A percentile compares a stretch with the other conserved stretches of the same genome.
These are phyloP conservation scores for Saccharomyces hybrid DNA, from an alignment of 1,139 yeast genomes.

Conservation along the genomic window DNA sequence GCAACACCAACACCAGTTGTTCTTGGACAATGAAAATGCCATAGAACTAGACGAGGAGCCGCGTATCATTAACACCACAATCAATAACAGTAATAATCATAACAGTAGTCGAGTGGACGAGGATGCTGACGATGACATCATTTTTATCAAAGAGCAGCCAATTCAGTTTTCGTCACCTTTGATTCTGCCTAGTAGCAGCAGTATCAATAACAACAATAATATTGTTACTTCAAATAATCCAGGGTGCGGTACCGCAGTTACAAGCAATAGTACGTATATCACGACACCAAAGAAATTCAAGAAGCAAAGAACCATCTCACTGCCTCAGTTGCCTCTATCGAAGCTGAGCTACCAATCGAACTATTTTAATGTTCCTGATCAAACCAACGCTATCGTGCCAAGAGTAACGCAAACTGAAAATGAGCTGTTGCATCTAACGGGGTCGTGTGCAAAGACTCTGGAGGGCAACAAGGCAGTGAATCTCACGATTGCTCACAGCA, in stretches of 20 bases:
- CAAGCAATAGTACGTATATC: constrained; percentile 11
- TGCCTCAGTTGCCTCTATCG: constrained; percentile 57
- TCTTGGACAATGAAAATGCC: constrained; percentile 9
- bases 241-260: constrained; percentile 8
- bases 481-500: constrained; percentile 18
- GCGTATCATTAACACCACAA: neutral
- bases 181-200: constrained; percentile 6
- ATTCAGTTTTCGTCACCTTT: constrained; percentile 6
- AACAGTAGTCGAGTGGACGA: constrained; percentile 10
- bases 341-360: constrained; percentile 18
- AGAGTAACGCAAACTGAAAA: constrained; percentile 23
- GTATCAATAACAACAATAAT: constrained; percentile 5
- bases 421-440: constrained; percentile 27
- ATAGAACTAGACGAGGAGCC: constrained; percentile 48
- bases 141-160: constrained; percentile 23
- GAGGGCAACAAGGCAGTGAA: constrained; percentile 25
- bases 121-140: constrained; percentile 19
- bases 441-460: constrained; percentile 27
- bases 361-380: neutral
- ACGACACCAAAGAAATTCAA: constrained; percentile 20
- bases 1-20: constrained; percentile 7
- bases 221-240: neutral
- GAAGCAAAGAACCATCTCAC: constrained; percentile 58
- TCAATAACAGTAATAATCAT: constrained; percentile 2
- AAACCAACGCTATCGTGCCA: constrained; percentile 1